A percentile compares a stretch with the other conserved stretches of the same genome.
These are phyloP conservation scores for Ceratonia siliqua DNA, from an alignment of 306 rosid genomes.

Conservation along the genomic window DNA sequence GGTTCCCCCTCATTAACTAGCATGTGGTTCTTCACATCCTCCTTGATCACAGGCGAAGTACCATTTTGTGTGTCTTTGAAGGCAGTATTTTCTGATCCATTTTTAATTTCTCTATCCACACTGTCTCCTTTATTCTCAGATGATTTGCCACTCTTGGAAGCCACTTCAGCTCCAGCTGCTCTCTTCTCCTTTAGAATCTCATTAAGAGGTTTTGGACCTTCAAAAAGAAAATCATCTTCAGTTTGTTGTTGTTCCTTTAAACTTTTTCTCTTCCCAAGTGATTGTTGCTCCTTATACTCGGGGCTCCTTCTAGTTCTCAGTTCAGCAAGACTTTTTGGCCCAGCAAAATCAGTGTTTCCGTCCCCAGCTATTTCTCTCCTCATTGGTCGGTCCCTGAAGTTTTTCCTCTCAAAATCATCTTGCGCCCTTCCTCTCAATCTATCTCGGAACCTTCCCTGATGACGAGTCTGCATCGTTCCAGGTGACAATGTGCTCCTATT, in stretches of 20 bases:
- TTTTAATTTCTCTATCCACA: constrained; percentile 39
- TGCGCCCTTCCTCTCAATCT: constrained; percentile 67
- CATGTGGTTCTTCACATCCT: constrained; percentile 28
- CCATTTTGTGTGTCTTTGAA: constrained; percentile 28
- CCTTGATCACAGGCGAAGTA: constrained; percentile 35
- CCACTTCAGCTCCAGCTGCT: constrained; percentile 48
- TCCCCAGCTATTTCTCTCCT: constrained; percentile 58
- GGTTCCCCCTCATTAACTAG: constrained; percentile 37
- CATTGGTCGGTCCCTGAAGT: constrained; percentile 39
- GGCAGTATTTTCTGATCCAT: constrained; percentile 28
- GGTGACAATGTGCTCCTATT: constrained; percentile 59
- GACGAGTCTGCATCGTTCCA: constrained; percentile 56
- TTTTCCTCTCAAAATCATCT: constrained; percentile 61
- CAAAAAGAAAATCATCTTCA: constrained; percentile 63
- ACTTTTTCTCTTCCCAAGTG: constrained; percentile 61
- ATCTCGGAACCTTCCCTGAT: constrained; percentile 69
- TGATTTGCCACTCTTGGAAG: constrained; percentile 44
- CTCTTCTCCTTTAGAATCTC: constrained; percentile 89
- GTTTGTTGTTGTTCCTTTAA: constrained; percentile 45
- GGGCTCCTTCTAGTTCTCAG: constrained; percentile 53
- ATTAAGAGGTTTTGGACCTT: constrained; percentile 92
- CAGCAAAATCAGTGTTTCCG: constrained; percentile 46
- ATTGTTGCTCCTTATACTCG: constrained; percentile 55
- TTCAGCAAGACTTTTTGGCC: constrained; percentile 71
- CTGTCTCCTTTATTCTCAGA: constrained; percentile 29